Evolutionary conservation across 768 basidiomycete genomes (phyloP).

Genomic region (Mycena rosella): DNA sequence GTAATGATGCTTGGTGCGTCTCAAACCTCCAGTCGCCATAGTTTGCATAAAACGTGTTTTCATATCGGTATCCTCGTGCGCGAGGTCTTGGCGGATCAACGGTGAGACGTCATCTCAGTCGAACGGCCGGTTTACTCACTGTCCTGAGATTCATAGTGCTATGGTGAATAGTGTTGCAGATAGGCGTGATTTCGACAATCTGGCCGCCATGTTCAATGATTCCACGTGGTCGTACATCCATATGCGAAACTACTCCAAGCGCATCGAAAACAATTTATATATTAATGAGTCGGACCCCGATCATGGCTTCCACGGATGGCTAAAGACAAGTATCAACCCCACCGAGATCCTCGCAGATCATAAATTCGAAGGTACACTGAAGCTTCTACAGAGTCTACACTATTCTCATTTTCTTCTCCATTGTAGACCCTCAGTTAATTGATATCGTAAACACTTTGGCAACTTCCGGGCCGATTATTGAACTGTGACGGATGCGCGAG

Average conservation of each 20-base stretch:
- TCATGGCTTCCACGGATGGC: conserved; percentile 34
- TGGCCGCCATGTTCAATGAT: conserved; percentile 44
- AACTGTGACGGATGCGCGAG: too few species aligned
- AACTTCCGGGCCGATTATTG: too few species aligned
- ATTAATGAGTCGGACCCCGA: conserved; percentile 34
- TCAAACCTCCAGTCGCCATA: not conserved
- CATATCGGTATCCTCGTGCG: conserved; percentile 49
- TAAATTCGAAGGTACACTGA: conserved; percentile 26
- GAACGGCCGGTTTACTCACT: not conserved
- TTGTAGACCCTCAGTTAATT: too few species aligned
- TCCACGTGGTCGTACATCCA: conserved; percentile 43
- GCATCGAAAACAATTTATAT: conserved; percentile 43
- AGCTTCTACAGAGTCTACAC: too few species aligned
- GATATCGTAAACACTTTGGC: too few species aligned
- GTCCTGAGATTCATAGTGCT: conserved; percentile 43
- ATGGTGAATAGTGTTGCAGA: conserved; percentile 46
- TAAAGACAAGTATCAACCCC: conserved; percentile 39
- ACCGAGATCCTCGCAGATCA: conserved; percentile 35
- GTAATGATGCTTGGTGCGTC: conserved; percentile 41
- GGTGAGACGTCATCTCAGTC: conserved; percentile 20
- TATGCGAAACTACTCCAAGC: conserved; percentile 47
- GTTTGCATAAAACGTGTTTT: too few species aligned
- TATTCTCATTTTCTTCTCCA: too few species aligned
- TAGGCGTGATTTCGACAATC: conserved; percentile 42
- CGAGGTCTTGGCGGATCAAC: conserved; percentile 47